Percentiles rank a stretch among this genome's conserved stretches.
Conservation (phyloP, 2,329 filamentous ascomycete species). For the Aspergillus sp. region DNA sequence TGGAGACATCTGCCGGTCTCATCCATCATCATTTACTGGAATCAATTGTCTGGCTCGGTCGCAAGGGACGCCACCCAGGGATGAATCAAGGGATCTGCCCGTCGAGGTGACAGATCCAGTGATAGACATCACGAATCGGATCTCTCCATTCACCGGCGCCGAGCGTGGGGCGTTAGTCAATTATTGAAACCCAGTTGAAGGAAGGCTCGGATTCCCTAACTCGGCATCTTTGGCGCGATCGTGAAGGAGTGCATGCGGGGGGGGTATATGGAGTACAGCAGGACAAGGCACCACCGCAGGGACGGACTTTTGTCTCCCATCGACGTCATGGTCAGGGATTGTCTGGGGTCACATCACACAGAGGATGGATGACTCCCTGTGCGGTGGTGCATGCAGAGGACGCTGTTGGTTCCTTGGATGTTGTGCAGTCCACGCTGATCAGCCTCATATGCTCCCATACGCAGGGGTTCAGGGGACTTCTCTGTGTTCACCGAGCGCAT, state of each 20-base stretch:
- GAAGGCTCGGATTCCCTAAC: not conserved
- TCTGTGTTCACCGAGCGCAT: no score
- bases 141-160: not conserved
- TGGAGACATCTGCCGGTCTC: not conserved
- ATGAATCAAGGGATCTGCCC: slow-evolving; percentile 8
- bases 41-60: not conserved
- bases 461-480: not conserved
- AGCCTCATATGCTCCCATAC: no score
- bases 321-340: no score
- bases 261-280: not conserved
- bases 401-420: no score
- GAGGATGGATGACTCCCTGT: no score
- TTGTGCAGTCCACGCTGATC: no score
- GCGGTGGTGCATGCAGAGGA: no score
- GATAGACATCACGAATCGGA: slow-evolving; percentile 3
- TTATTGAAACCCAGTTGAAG: not conserved
- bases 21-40: not conserved
- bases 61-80: slow-evolving; percentile 2
- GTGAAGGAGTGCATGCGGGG: not conserved
- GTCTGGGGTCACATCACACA: no score
- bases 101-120: slow-evolving; percentile 12
- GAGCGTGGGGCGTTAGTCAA: not conserved
- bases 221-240: no score
- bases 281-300: no score
- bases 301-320: no score